A percentile compares a stretch with the other conserved stretches of the same genome.
Conservation (phyloP, 2,329 filamentous ascomycete genomes). For the Aspergillus glaucus region DNA sequence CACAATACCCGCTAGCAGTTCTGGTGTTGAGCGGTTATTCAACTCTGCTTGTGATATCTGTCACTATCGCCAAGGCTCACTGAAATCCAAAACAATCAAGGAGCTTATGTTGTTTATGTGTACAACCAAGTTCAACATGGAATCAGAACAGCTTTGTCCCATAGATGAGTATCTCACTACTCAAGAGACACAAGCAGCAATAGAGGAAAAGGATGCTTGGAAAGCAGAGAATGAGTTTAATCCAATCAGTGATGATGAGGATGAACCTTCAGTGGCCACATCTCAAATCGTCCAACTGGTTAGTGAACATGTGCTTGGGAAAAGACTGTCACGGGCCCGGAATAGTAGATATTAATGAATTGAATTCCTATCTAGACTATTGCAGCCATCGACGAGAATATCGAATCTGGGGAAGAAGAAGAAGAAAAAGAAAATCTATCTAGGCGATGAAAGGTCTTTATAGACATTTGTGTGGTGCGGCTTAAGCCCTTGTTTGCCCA, state of each 20-base stretch:
- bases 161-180: background rate
- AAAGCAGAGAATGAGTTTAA: background rate
- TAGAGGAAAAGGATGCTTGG: background rate
- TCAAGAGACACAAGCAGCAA: background rate
- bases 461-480: no score
- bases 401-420: no score
- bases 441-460: no score
- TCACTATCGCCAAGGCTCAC: background rate
- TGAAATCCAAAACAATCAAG: constrained; percentile 1
- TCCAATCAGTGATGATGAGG: background rate
- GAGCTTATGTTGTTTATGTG: constrained; percentile 1
- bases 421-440: no score
- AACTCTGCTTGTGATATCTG: background rate
- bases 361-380: no score
- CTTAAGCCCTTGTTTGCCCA: no score
- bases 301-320: background rate
- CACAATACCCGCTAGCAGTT: background rate
- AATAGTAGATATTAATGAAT: no score
- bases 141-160: constrained; percentile 1
- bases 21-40: background rate
- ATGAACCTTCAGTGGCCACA: background rate
- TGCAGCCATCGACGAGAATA: no score
- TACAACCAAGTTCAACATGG: constrained; percentile 1
- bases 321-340: background rate
- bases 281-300: background rate